These are phyloP conservation scores for Tuber microsphaerosporum DNA, from an alignment of 495 filamentous ascomycete genomes.

Conservation along the genomic window DNA sequence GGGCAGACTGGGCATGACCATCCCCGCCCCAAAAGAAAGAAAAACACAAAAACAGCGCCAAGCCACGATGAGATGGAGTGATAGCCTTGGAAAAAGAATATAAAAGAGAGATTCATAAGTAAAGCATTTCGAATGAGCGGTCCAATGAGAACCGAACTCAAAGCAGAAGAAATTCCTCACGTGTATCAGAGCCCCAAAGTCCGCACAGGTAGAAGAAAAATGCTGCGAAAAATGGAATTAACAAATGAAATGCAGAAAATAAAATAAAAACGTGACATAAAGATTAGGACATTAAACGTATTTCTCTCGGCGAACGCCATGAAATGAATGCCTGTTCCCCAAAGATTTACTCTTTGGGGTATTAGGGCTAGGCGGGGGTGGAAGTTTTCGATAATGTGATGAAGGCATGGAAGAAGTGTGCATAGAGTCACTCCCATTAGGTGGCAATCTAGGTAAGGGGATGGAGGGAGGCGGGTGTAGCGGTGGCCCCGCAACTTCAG, in stretches of 20 bases:
- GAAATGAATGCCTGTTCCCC: constrained; percentile 34
- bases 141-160: background rate
- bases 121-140: background rate
- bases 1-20: background rate
- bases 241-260: background rate
- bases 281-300: constrained; percentile 32
- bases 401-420: constrained; percentile 25
- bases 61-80: background rate
- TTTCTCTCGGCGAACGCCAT: constrained; percentile 32
- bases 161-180: background rate
- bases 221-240: background rate
- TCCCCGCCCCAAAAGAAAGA: background rate
- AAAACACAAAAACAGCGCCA: background rate
- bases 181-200: background rate
- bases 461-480: constrained; percentile 37
- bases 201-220: background rate
- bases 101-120: background rate
- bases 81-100: background rate
- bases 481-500: constrained; percentile 21
- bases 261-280: constrained; percentile 32
- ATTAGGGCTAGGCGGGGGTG: constrained; percentile 15
- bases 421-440: constrained; percentile 19
- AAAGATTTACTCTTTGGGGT: constrained; percentile 19
- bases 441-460: constrained; percentile 34
- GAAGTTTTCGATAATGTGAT: constrained; percentile 16